A percentile compares a stretch with the other conserved stretches of the same genome.
These are phyloP conservation scores for Agaricus blazei DNA, from an alignment of 768 basidiomycete genomes.

Conservation along the genomic window DNA sequence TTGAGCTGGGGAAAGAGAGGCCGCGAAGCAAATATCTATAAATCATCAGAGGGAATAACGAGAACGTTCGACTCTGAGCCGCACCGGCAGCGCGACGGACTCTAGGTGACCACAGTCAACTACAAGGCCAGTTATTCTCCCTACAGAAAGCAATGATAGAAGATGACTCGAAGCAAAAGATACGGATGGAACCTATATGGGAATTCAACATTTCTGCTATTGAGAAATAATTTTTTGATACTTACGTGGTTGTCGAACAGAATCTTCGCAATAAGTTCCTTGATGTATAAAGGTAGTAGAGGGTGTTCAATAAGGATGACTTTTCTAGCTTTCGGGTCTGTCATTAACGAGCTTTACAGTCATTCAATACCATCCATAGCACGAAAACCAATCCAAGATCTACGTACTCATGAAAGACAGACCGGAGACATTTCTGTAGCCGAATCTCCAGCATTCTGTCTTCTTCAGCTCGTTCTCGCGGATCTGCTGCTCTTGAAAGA, in stretches of 20 bases:
- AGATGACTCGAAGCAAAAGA: slow-evolving; percentile 91
- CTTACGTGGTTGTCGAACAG: slow-evolving; percentile 88
- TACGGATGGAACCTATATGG: slow-evolving; percentile 78
- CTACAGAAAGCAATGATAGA: slow-evolving; percentile 78
- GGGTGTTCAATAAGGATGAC: slow-evolving; percentile 92
- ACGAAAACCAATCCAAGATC: background rate
- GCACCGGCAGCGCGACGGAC: slow-evolving; percentile 80
- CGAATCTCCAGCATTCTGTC: slow-evolving; percentile 66
- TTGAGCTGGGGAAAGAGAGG: slow-evolving; percentile 80
- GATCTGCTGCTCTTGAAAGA: slow-evolving; percentile 48
- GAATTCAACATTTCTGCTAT: background rate
- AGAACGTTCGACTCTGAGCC: slow-evolving; percentile 19
- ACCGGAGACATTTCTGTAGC: slow-evolving; percentile 63
- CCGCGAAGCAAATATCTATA: slow-evolving; percentile 85
- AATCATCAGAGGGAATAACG: background rate
- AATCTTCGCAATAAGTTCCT: slow-evolving; percentile 80
- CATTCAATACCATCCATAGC: slow-evolving; percentile 11
- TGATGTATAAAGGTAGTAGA: slow-evolving; percentile 78
- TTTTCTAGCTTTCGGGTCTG: slow-evolving; percentile 93
- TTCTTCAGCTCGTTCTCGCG: slow-evolving; percentile 62
- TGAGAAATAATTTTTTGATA: background rate
- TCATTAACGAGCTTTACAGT: slow-evolving; percentile 71
- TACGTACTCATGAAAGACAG: slow-evolving; percentile 82
- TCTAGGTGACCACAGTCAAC: slow-evolving; percentile 92
- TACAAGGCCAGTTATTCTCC: slow-evolving; percentile 89